These are phyloP conservation scores for Suhomyces anneliseae DNA, from an alignment of 1,139 yeast species.

Conservation along the genomic window DNA sequence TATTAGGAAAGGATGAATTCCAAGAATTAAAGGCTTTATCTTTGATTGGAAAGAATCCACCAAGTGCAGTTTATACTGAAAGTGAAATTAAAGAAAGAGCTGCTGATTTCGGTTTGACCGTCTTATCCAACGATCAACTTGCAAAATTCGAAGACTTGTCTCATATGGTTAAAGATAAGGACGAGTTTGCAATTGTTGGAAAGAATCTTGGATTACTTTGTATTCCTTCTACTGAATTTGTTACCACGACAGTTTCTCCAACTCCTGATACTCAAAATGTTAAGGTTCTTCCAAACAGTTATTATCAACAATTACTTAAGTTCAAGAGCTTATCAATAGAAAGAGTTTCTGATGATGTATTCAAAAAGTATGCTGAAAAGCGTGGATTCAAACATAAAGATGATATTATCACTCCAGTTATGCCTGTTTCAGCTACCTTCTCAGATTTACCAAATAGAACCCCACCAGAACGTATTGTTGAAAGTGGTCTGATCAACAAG, in stretches of 20 bases:
- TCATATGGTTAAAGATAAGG: conserved; percentile 15
- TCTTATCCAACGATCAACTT: conserved; percentile 42
- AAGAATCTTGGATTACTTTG: conserved; percentile 48
- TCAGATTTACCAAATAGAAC: conserved; percentile 7
- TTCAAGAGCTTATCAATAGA: conserved; percentile 45
- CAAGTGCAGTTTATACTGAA: conserved; percentile 16
- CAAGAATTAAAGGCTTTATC: conserved; percentile 24
- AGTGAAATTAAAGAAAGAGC: conserved; percentile 22
- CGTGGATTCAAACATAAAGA: conserved; percentile 45
- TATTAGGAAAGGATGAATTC: conserved; percentile 32
- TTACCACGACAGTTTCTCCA: conserved; percentile 60
- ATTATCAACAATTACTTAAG: conserved; percentile 57
- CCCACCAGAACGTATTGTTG: conserved; percentile 11
- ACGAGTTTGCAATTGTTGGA: conserved; percentile 33
- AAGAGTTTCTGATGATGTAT: conserved; percentile 45
- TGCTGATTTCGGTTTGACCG: conserved; percentile 35
- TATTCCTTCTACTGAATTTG: conserved; percentile 54
- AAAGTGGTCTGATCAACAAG: conserved; percentile 3
- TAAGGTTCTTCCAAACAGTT: conserved; percentile 62
- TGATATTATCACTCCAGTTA: conserved; percentile 20
- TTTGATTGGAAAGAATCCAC: conserved; percentile 12
- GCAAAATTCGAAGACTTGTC: conserved; percentile 22
- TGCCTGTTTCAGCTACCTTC: conserved; percentile 13
- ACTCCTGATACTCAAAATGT: conserved; percentile 57
- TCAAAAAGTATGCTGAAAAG: conserved; percentile 46